Base-by-base conservation (phyloP, 2,329 filamentous ascomycete genomes). In the Penicillium sp. region DNA sequence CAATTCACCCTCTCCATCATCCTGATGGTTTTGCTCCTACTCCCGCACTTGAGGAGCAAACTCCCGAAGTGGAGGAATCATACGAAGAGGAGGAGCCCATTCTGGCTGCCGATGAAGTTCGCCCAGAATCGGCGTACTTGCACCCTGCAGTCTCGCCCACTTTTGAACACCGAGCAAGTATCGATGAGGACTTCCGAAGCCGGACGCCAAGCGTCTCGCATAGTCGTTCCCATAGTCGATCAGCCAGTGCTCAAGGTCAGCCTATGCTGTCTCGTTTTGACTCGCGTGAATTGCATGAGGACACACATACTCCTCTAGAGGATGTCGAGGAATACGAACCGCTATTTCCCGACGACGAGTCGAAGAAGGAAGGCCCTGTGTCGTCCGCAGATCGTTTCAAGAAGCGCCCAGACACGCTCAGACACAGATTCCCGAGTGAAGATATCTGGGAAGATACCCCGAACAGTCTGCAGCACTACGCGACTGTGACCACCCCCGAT, bases 401-500 rank as follows among this genome's bases (percentile, higher is more conserved):
- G 63, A 68, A 65, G 40, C 70, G 73, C 25, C 70, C 74, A 4
- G 71, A 75, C 26, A 47, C 71, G 39, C 74, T 80, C 49, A 70
- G 76, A 45, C 79, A 80, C 48, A 84, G 84, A 47, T 98, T 98
- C 67, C 93, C 93, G 1, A 96, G 90, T 64, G 86, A 90, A 63
- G 93, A 98, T 62, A 80, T 97, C 27, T 98, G 93, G 93, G 93
- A 98, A 70, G 94, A 98, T 63, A 84, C 88, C 0, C 93, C 94
- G 3, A 85, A 83, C 59, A 95, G 89, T 66, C 75, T 87, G 36
- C 82, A 93, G 57, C 81, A 80, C 33, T 71, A 77, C 21, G 83
- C 90, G 3, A 89, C 87, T 44, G 91, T 97, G 6, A 87, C 84
- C 2, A 93, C 87, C 0, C 89, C 89, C 1, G 86, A 89, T 56